Conservation (phyloP, 2,329 filamentous ascomycete genomes). For the Clarireedia monteithiana region DNA sequence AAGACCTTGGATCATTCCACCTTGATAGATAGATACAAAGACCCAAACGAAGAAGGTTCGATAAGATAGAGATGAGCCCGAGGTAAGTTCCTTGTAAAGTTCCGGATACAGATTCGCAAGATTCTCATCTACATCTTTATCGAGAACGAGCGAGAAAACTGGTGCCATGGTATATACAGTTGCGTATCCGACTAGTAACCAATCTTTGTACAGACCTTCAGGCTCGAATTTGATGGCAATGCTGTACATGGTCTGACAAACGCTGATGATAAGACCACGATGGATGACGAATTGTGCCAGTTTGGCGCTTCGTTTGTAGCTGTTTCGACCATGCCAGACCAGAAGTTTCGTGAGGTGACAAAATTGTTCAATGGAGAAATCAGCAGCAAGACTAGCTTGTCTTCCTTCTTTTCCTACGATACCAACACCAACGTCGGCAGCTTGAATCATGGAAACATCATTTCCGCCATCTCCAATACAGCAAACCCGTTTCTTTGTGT, state of each 20-base stretch:
- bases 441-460: conserved; percentile 98
- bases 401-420: conserved; percentile 97
- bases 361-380: conserved; percentile 96
- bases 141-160: conserved; percentile 87
- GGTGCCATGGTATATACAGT: conserved; percentile 92
- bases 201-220: conserved; percentile 90
- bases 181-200: conserved; percentile 93
- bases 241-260: conserved; percentile 96
- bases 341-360: conserved; percentile 90
- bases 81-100: conserved; percentile 94
- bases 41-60: conserved; percentile 97
- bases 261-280: conserved; percentile 86
- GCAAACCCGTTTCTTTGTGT: conserved; percentile 91
- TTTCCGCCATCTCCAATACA: conserved; percentile 98
- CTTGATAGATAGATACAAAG: conserved; percentile 89
- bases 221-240: conserved; percentile 90
- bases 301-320: conserved; percentile 92
- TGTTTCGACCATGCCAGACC: conserved; percentile 98
- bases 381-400: conserved; percentile 88
- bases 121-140: conserved; percentile 90
- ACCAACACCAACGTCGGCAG: conserved; percentile 92
- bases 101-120: conserved; percentile 94
- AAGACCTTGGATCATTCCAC: conserved; percentile 89
- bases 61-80: conserved; percentile 79
- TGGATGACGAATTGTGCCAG: conserved; percentile 98